These are phyloP conservation scores for Seiridium cupressi DNA, from an alignment of 2,329 filamentous ascomycete genomes.

Conservation along the genomic window DNA sequence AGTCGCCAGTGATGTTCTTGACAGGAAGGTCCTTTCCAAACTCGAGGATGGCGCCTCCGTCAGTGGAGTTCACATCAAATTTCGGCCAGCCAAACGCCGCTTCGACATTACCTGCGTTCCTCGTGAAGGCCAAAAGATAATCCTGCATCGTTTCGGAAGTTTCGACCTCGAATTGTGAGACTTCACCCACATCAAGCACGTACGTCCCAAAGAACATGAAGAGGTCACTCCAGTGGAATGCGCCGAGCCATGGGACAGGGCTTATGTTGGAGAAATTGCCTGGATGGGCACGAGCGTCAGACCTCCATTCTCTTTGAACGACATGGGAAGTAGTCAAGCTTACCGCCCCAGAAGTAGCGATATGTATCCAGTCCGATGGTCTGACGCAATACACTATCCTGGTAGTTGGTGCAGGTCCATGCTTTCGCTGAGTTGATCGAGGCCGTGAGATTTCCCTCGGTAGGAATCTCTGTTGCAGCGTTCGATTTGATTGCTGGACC, in stretches of 20 bases:
- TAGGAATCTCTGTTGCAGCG: neutral
- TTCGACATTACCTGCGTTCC: slow-evolving; percentile 13
- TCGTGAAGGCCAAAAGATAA: slow-evolving; percentile 18
- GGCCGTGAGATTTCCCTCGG: neutral
- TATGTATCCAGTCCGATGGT: neutral
- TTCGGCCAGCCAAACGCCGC: neutral
- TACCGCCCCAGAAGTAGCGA: neutral
- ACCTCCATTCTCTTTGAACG: no score
- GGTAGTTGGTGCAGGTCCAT: neutral
- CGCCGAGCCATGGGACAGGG: slow-evolving; percentile 5
- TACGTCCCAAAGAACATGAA: slow-evolving; percentile 4
- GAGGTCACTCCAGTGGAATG: slow-evolving; percentile 3
- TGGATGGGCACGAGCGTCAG: neutral
- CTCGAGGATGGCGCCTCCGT: neutral
- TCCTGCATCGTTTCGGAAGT: slow-evolving; percentile 22
- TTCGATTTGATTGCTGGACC: neutral
- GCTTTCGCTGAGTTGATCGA: neutral
- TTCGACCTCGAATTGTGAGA: slow-evolving; percentile 14
- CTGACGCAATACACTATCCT: neutral
- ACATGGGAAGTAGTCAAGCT: neutral
- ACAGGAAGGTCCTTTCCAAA: neutral
- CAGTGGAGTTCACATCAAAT: neutral
- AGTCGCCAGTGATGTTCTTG: neutral
- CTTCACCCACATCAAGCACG: neutral
- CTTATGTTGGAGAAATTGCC: slow-evolving; percentile 7